Percentiles rank a stretch among this genome's conserved stretches.
phyloP scores from a whole-genome alignment of 2,329 filamentous ascomycete genomes.

The Apiospora saccharicola region DNA sequence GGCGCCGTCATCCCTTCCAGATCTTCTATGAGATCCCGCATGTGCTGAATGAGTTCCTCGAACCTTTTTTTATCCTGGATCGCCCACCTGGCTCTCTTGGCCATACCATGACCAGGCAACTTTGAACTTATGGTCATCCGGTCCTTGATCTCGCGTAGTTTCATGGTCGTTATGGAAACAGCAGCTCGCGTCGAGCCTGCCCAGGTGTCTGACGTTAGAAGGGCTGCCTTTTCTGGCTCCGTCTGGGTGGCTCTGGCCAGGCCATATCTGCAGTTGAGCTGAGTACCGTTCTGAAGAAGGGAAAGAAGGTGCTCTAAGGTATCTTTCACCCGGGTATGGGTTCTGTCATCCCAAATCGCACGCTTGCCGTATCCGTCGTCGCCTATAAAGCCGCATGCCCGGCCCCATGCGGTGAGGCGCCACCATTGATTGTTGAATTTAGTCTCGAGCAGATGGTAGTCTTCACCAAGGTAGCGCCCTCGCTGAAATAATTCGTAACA shows the following conservation, averaged over 20 bases:
- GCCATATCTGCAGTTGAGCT: not conserved
- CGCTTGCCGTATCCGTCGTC: not conserved
- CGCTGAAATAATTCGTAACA: conserved; percentile 26
- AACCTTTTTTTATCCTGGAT: conserved; percentile 27
- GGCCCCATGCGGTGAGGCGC: conserved; percentile 21
- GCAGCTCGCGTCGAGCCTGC: not conserved
- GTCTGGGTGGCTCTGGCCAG: not conserved
- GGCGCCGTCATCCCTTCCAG: conserved; percentile 9
- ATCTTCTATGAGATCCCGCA: conserved; percentile 27
- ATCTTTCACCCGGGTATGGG: not conserved
- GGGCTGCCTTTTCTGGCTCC: not conserved
- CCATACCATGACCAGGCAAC: not conserved
- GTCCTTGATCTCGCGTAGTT: not conserved
- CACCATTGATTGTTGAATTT: conserved; percentile 25
- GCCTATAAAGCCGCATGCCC: conserved; percentile 13
- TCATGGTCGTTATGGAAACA: not conserved
- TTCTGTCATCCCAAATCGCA: not conserved
- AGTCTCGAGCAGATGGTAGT: conserved; percentile 24
- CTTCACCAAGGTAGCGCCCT: conserved; percentile 9
- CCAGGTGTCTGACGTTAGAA: not conserved
- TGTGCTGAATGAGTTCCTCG: conserved; percentile 24
- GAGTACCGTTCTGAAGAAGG: not conserved
- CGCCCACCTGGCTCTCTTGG: conserved; percentile 23
- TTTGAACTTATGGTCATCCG: not conserved
- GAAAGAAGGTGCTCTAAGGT: not conserved